Evolutionary conservation across 257 asterid genomes (phyloP), one percentile per base, ranked within the genome.

Genomic region (Fraxinus excelsior): DNA sequence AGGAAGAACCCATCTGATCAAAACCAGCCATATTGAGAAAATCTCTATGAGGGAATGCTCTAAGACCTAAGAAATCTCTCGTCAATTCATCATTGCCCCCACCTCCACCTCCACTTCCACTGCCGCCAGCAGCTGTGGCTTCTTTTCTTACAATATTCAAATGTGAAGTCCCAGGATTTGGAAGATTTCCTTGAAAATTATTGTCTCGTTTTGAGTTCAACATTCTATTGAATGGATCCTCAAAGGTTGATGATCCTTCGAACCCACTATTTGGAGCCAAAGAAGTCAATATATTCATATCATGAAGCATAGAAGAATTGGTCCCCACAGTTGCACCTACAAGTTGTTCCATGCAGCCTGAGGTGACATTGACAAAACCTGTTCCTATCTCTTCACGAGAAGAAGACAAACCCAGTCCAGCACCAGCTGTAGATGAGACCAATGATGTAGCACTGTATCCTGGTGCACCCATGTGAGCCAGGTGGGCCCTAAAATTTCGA

Each of bases 61-160:
- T 85, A n/a, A 90, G 49, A 67, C 95, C 89, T 81, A 90, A 84
- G 72, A 90, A 90, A 46, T 90, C 95, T 79, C 95, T 81, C 0
- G 95, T 90, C 80, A 85, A 13, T 9, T 90, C 94, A 8, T 80
- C 90, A 0, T 82, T 81, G 4, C 79, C 49, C 49, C 14, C 49
- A 40, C 46, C 11, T 10, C 46, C 78, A 3, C 75, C 29, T 10
- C 85, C 62, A 1, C 80, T 68, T 31, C 32, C 32, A 31, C 32
- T 31, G 6, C 65, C 79, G 18, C 60, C 70, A 65, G 56, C n/a
- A 46, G 19, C n/a, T 7, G 56, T 4, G 19, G 56, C 56, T 46
- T 46, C 56, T 46, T 46, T 46, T 19, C n/a, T 46, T 46, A 16
- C n/a, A 40, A 40, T 40, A 46, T 46, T 56, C 62, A 81, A 51